Percentiles rank a stretch among this genome's conserved stretches.
These are phyloP conservation scores for Coemansia sp. DNA, from an alignment of 192 early-diverging fungal genomes.

Conservation along the genomic window DNA sequence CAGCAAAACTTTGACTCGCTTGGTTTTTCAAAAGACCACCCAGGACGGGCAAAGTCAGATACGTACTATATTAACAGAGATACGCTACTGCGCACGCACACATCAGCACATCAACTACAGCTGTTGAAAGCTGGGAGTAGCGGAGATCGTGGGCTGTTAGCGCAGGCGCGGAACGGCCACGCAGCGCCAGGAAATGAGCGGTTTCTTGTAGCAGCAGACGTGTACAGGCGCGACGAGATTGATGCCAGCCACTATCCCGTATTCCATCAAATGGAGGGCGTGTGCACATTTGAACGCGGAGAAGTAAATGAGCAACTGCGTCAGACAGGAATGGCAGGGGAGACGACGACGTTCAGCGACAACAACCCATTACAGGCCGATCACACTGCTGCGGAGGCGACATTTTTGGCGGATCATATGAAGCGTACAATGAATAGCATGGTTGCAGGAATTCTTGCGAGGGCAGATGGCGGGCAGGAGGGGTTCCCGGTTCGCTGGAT, in stretches of 20 bases:
- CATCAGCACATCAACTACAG: constrained; percentile 91
- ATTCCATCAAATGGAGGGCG: constrained; percentile 98
- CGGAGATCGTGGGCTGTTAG: constrained; percentile 11
- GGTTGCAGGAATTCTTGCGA: constrained; percentile 68
- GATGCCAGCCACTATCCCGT: constrained; percentile 94
- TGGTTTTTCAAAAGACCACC: constrained; percentile 78
- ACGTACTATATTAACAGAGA: constrained; percentile 88
- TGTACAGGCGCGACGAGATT: constrained; percentile 95
- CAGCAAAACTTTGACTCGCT: constrained; percentile 92
- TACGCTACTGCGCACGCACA: constrained; percentile 85
- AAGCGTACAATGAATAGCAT: constrained; percentile 82
- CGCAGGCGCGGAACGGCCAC: constrained; percentile 27
- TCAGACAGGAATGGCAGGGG: constrained; percentile 10
- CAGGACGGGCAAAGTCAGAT: constrained; percentile 76
- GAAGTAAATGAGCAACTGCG: constrained; percentile 23
- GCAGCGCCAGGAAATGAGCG: constrained; percentile 53
- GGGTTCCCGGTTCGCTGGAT: constrained; percentile 89
- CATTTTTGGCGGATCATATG: constrained; percentile 65
- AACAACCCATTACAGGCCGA: constrained; percentile 73
- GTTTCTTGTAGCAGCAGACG: constrained; percentile 93
- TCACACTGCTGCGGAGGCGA: constrained; percentile 63
- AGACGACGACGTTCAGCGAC: constrained; percentile 55
- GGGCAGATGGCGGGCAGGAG: constrained; percentile 28
- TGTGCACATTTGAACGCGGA: constrained; percentile 57
- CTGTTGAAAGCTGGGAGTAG: constrained; percentile 58